A percentile compares a stretch with the other conserved stretches of the same genome.
These are phyloP conservation scores for Umbilicaria muhlenbergii DNA, from an alignment of 495 filamentous ascomycete genomes.

Conservation along the genomic window DNA sequence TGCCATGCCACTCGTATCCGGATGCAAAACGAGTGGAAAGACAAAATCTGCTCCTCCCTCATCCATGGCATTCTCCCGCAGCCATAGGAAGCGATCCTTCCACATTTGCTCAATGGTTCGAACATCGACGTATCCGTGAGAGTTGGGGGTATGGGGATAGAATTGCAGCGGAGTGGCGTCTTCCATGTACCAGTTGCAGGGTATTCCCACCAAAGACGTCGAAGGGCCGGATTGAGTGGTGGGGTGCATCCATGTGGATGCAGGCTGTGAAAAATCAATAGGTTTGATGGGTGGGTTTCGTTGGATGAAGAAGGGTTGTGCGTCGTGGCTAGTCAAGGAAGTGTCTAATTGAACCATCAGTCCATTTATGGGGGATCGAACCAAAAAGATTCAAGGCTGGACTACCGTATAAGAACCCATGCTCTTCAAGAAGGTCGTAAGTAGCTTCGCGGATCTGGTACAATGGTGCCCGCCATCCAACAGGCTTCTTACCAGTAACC, in stretches of 20 bases:
- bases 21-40: conserved; percentile 38
- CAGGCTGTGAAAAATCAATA: conserved; percentile 32
- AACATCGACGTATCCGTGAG: conserved; percentile 36
- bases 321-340: conserved; percentile 39
- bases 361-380: not conserved
- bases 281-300: conserved; percentile 28
- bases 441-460: conserved; percentile 42
- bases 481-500: conserved; percentile 35
- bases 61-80: conserved; percentile 23
- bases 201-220: conserved; percentile 33
- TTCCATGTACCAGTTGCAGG: conserved; percentile 40
- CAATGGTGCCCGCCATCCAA: conserved; percentile 41
- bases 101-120: conserved; percentile 37
- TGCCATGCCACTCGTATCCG: conserved; percentile 46
- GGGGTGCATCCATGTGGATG: conserved; percentile 43
- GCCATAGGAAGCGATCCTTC: conserved; percentile 33
- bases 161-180: conserved; percentile 42
- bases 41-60: conserved; percentile 18
- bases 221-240: conserved; percentile 14
- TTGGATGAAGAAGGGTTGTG: conserved; percentile 35
- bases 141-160: conserved; percentile 32
- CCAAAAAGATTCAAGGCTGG: not conserved
- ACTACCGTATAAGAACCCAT: conserved; percentile 38
- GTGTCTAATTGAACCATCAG: conserved; percentile 19
- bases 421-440: conserved; percentile 35